Percentiles rank a stretch among this genome's conserved stretches.
phyloP scores from a whole-genome alignment of 805 yeast genomes.

The Candida easanensis region DNA sequence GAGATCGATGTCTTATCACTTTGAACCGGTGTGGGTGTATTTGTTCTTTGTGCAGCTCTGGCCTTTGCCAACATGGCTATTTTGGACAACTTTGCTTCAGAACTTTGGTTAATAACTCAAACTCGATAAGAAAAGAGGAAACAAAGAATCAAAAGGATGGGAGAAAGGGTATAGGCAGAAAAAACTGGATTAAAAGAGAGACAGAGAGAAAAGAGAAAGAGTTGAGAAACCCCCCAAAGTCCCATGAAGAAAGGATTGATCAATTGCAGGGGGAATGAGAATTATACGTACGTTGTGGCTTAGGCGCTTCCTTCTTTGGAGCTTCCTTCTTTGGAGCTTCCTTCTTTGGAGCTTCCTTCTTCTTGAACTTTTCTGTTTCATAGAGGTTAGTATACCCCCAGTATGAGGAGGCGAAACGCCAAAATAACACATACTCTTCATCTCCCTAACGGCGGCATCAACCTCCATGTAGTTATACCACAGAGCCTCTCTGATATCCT shows the following conservation, averaged over 20 bases:
- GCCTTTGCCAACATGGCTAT: slow-evolving; percentile 25
- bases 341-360: slow-evolving; percentile 10
- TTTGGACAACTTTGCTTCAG: slow-evolving; percentile 17
- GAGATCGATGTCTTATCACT: slow-evolving; percentile 16
- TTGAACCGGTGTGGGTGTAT: not conserved
- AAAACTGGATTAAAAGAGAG: not conserved
- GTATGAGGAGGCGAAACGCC: not conserved
- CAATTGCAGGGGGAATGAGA: slow-evolving; percentile 1
- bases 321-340: no score
- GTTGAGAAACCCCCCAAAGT: slow-evolving; percentile 1
- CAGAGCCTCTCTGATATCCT: slow-evolving; percentile 53
- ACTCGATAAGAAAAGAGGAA: slow-evolving; percentile 1
- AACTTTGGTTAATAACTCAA: slow-evolving; percentile 11
- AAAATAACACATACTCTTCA: slow-evolving; percentile 28
- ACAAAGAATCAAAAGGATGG: slow-evolving; percentile 5
- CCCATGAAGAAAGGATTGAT: slow-evolving; percentile 2
- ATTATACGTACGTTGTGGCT: slow-evolving; percentile 46
- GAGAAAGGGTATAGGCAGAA: not conserved
- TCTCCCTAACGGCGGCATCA: slow-evolving; percentile 47
- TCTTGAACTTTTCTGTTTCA: slow-evolving; percentile 21
- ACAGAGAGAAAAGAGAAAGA: slow-evolving; percentile 2
- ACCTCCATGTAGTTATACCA: slow-evolving; percentile 59
- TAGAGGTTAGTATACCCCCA: slow-evolving; percentile 2
- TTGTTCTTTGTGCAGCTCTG: slow-evolving; percentile 18
- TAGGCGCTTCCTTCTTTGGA: no score